Base-by-base conservation (phyloP, 78 protist species). In the Cavenderia fasciculata region DNA sequence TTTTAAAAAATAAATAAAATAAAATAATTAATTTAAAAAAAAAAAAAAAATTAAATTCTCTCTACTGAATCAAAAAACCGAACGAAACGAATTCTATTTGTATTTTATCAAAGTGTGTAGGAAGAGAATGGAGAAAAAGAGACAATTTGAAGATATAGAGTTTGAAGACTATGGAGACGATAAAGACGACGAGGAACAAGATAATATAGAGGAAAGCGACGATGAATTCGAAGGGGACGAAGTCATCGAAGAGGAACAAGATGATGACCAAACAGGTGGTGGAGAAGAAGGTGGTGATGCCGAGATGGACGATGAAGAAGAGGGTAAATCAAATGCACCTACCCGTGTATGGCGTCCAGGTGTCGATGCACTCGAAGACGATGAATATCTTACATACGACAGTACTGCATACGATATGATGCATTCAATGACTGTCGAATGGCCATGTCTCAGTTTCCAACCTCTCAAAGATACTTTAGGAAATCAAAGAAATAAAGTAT, bases 371-470 rank as follows among this genome's bases (percentile, higher is more conserved):
- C 34, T 79, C 27, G 90, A 41, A 25, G 94, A 84, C 2, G 97
- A 87, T 27, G 94, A 85, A 31, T 77, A 43, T 7, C 77, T 97
- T 57, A 94, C 87, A 14, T 92, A 79, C 85, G 95, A 91, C 74
- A 16, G 25, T 61, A 3, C 87, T 29, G 99, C 98, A 0, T 98
- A 97, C 87, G 91, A 95, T 62, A 85, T 95, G 95, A 86, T 95
- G 72, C 97, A 95, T 51, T 21, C 46, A 31, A 40, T 97, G 59
- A 51, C 43, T 23, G 49, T 77, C 16, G 99, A 98, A 68, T 98
- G 98, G 98, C 99, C 99, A 7, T 94, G 97, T 84, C 63, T 98
- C 21, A 23, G 86, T 11, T 97, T 98, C 34, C 98, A 95, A 23
- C 87, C 97, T 61, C 23, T 97, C 40, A 65, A 36, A 25, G 98